phyloP scores from a whole-genome alignment of 2,329 filamentous ascomycete genomes.

The Alternaria novae-zelandiae region DNA sequence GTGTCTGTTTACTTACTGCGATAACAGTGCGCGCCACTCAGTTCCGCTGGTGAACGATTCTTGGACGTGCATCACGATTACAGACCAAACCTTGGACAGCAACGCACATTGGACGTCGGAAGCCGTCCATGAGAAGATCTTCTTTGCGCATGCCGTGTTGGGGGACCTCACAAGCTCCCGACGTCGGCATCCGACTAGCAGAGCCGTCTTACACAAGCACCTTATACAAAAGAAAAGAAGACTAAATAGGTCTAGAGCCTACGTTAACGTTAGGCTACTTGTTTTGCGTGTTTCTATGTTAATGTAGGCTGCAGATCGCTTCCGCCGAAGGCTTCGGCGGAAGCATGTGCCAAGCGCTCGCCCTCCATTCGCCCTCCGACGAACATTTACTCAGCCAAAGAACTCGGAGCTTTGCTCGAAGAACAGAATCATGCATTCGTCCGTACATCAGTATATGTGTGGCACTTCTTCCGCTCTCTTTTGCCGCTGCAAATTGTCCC shows the following conservation, averaged over 20 bases:
- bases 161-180: conserved; percentile 27
- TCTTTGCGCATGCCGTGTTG: neutral
- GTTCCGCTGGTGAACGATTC: neutral
- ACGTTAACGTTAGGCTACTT: neutral
- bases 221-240: neutral
- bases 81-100: neutral
- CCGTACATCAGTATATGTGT: neutral
- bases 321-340: neutral
- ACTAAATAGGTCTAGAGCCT: neutral
- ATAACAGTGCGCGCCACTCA: neutral
- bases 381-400: neutral
- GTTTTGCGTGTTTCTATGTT: neutral
- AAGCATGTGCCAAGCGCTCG: neutral
- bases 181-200: conserved; percentile 20
- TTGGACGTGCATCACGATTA: neutral
- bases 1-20: neutral
- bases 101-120: neutral
- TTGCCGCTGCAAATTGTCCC: neutral
- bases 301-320: neutral
- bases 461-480: neutral
- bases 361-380: neutral
- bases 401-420: neutral
- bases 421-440: neutral
- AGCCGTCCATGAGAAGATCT: neutral
- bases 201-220: neutral